A percentile compares a stretch with the other conserved stretches of the same genome.
Conservation (phyloP, 345 rosid genomes). For the Linum lewisii region DNA sequence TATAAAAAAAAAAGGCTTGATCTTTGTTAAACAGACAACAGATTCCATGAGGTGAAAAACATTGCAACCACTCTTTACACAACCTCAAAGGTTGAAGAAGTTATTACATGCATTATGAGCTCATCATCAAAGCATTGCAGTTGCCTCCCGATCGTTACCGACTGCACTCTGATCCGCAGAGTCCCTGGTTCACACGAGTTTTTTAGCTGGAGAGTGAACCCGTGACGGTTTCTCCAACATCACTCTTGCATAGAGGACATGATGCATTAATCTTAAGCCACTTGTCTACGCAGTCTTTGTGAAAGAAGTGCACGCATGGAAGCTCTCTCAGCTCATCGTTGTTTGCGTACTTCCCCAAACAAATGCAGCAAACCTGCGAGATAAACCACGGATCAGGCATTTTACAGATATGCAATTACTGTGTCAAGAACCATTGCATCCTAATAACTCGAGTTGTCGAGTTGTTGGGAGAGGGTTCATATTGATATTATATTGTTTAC, state of each 20-base stretch:
- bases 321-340: conserved; percentile 92
- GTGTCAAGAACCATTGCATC: not conserved
- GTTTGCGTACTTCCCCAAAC: conserved; percentile 86
- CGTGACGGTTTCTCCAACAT: conserved; percentile 48
- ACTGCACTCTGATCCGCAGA: conserved; percentile 18
- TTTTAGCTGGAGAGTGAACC: conserved; percentile 31
- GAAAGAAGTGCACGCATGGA: conserved; percentile 80
- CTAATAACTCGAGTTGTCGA: too few relatives aligned
- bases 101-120: not conserved
- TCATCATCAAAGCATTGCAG: too few relatives aligned
- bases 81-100: conserved; percentile 1
- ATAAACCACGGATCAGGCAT: not conserved
- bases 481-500: too few relatives aligned
- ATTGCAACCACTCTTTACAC: conserved; percentile 8
- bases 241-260: conserved; percentile 93
- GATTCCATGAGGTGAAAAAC: conserved; percentile 4
- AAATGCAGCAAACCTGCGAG: conserved; percentile 84
- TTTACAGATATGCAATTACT: not conserved
- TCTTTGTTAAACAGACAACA: not conserved
- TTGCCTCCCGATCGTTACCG: too few relatives aligned
- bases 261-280: conserved; percentile 93
- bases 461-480: too few relatives aligned
- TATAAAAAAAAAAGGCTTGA: too few relatives aligned
- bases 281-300: conserved; percentile 92
- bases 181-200: conserved; percentile 29